These are phyloP conservation scores for Trichophyton verrucosum DNA, from an alignment of 2,329 filamentous ascomycete species.

Conservation along the genomic window DNA sequence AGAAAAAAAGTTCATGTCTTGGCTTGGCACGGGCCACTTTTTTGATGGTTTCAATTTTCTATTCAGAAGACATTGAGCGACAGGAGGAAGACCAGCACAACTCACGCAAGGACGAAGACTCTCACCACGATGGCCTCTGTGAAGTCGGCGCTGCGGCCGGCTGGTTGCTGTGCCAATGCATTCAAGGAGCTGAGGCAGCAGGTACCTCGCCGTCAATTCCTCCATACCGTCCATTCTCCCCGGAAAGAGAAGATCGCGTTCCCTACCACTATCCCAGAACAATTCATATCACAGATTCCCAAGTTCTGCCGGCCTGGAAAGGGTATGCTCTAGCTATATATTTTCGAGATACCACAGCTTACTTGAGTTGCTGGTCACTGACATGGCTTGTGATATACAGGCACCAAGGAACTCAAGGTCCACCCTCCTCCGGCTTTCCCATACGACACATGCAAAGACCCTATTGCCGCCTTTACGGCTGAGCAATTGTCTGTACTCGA, in stretches of 20 bases:
- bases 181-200: constrained; percentile 46
- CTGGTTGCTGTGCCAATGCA: constrained; percentile 57
- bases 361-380: constrained; percentile 1
- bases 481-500: constrained; percentile 65
- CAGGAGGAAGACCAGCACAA: neutral
- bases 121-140: constrained; percentile 43
- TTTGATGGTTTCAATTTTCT: constrained; percentile 1
- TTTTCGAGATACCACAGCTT: neutral
- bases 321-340: constrained; percentile 19
- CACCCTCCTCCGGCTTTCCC: constrained; percentile 45
- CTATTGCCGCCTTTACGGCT: constrained; percentile 54
- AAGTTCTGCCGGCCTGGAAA: constrained; percentile 25
- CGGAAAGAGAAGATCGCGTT: constrained; percentile 30
- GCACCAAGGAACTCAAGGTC: constrained; percentile 39
- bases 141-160: constrained; percentile 48
- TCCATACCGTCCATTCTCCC: constrained; percentile 39
- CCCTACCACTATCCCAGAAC: constrained; percentile 30
- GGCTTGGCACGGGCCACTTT: constrained; percentile 6
- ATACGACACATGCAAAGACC: constrained; percentile 42
- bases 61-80: neutral
- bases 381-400: constrained; percentile 17
- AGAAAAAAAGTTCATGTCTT: constrained; percentile 6
- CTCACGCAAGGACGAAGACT: neutral
- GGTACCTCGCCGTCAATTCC: constrained; percentile 33
- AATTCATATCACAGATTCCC: constrained; percentile 34